Conservation (phyloP, 2,329 filamentous ascomycete species). For the Biscogniauxia sp. region DNA sequence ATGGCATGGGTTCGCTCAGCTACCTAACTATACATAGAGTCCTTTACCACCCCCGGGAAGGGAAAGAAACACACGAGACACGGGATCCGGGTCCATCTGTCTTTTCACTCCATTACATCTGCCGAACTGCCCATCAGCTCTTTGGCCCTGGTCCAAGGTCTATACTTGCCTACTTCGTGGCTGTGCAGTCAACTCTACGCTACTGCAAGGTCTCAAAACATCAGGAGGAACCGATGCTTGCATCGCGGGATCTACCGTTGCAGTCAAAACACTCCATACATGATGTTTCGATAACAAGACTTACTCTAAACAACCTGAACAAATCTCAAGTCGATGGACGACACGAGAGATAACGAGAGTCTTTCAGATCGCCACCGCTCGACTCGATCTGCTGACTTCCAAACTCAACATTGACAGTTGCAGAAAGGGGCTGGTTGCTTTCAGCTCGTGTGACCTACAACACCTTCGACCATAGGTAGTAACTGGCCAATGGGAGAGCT, state of each 20-base stretch:
- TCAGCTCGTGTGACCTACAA: neutral
- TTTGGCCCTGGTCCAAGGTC: neutral
- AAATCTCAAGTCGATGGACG: neutral
- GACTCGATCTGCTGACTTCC: neutral
- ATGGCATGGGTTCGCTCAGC: neutral
- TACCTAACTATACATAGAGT: neutral
- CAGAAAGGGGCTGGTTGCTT: neutral
- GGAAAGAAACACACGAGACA: too few species aligned
- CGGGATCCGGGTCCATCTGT: neutral
- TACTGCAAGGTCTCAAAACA: conserved; percentile 15
- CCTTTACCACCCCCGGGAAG: neutral
- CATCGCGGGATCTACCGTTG: conserved; percentile 1
- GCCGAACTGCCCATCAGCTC: neutral
- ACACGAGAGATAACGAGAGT: neutral
- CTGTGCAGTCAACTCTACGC: conserved; percentile 16
- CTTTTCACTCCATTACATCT: neutral
- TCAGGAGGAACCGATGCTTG: conserved; percentile 13
- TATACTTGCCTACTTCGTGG: conserved; percentile 3
- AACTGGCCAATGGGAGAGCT: neutral
- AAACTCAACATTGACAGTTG: neutral
- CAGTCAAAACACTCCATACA: neutral
- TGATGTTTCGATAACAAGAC: neutral
- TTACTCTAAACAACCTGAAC: neutral
- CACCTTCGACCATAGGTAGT: neutral
- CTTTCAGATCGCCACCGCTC: neutral